These are phyloP conservation scores for Westerdykella sp. DNA, from an alignment of 2,329 filamentous ascomycete genomes.

Conservation along the genomic window DNA sequence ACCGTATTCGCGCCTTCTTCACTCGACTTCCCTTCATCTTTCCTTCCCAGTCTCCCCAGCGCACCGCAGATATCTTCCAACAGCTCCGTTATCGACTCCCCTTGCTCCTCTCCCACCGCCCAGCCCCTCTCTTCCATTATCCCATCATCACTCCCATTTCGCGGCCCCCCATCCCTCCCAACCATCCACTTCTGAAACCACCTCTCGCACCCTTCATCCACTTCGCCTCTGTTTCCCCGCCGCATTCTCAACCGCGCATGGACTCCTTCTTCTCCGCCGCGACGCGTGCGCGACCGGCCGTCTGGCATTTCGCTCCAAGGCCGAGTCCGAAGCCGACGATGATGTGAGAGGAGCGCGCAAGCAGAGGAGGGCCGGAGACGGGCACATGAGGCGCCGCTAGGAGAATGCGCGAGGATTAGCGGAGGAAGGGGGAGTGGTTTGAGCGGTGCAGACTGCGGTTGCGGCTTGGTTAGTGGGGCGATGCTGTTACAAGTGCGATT, in stretches of 20 bases:
- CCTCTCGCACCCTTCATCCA: not conserved
- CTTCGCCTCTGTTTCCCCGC: conserved; percentile 4
- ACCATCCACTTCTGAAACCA: not conserved
- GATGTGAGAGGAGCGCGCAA: conserved; percentile 31
- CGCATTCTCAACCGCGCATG: conserved; percentile 32
- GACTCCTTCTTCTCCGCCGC: conserved; percentile 26
- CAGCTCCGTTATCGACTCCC: conserved; percentile 16
- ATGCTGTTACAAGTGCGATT: not conserved
- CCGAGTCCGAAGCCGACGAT: conserved; percentile 11
- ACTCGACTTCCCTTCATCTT: conserved; percentile 14
- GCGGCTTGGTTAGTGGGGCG: not conserved
- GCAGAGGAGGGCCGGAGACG: conserved; percentile 26
- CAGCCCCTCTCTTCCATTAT: not conserved
- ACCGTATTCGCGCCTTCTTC: conserved; percentile 24
- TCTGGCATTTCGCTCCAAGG: conserved; percentile 20
- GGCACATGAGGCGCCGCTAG: conserved; percentile 32
- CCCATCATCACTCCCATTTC: not conserved
- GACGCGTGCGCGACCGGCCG: conserved; percentile 13
- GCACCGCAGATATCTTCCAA: conserved; percentile 23
- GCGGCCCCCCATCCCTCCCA: not conserved
- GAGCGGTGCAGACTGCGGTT: not conserved
- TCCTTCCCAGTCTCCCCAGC: conserved; percentile 26
- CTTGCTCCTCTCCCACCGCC: not conserved
- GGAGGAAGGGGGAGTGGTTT: conserved; percentile 1
- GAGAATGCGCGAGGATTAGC: conserved; percentile 22